These are phyloP conservation scores for Purpureocillium takamizusanense DNA, from an alignment of 2,329 filamentous ascomycete species.

Conservation along the genomic window DNA sequence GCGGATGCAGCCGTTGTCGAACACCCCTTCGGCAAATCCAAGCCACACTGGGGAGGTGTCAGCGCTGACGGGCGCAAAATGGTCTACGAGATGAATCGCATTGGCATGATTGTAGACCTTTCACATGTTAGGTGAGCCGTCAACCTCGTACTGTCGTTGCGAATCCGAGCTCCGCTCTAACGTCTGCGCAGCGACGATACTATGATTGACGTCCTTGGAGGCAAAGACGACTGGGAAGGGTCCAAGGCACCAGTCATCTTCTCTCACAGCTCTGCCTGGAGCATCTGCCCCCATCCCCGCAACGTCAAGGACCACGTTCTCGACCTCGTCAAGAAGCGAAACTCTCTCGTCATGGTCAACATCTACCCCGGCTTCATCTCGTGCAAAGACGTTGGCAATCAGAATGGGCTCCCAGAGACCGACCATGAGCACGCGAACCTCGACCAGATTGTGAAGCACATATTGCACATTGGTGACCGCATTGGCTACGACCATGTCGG, in stretches of 20 bases:
- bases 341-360: slow-evolving; percentile 84
- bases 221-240: slow-evolving; percentile 53
- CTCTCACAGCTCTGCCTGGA: slow-evolving; percentile 75
- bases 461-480: slow-evolving; percentile 69
- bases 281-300: slow-evolving; percentile 76
- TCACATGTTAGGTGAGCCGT: slow-evolving; percentile 49
- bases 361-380: slow-evolving; percentile 77
- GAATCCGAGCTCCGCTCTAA: not conserved
- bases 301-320: slow-evolving; percentile 86
- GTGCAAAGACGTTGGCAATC: slow-evolving; percentile 51
- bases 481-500: slow-evolving; percentile 87
- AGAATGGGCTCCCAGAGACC: slow-evolving; percentile 58
- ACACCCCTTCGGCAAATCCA: slow-evolving; percentile 36
- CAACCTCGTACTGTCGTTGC: not conserved
- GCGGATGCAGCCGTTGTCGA: slow-evolving; percentile 72
- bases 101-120: slow-evolving; percentile 91
- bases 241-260: slow-evolving; percentile 79
- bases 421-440: slow-evolving; percentile 64
- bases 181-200: slow-evolving; percentile 56
- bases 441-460: slow-evolving; percentile 68
- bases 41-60: slow-evolving; percentile 62
- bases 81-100: slow-evolving; percentile 82
- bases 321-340: slow-evolving; percentile 60
- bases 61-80: slow-evolving; percentile 60
- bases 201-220: slow-evolving; percentile 73